Percentiles rank a stretch among this genome's conserved stretches.
These are phyloP conservation scores for Helianthus tuberosus DNA, from an alignment of 129 eudicot genomes.

Conservation along the genomic window DNA sequence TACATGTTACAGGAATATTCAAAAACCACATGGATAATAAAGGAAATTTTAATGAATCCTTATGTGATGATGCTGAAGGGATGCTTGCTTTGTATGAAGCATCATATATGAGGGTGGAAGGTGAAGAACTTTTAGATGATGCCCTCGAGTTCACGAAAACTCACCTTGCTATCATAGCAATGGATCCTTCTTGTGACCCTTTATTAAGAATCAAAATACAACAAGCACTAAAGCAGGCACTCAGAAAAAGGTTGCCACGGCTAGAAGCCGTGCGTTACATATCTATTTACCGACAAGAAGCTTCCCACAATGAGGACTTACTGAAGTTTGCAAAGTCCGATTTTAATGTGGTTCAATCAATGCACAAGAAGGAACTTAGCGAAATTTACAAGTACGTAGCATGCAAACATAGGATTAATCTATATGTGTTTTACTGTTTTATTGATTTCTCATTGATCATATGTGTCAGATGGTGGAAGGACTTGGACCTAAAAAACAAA, in stretches of 20 bases:
- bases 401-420: background rate
- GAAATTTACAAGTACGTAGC: conserved; percentile 18
- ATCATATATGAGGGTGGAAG: conserved; percentile 32
- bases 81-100: conserved; percentile 50
- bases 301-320: conserved; percentile 26
- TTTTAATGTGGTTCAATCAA: conserved; percentile 32
- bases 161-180: conserved; percentile 11
- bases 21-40: conserved; percentile 22
- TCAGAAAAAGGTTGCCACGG: conserved; percentile 31
- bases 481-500: conserved; percentile 27
- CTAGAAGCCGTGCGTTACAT: conserved; percentile 35
- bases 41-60: conserved; percentile 14
- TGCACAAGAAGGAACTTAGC: conserved; percentile 29
- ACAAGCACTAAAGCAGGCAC: background rate
- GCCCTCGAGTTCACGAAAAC: conserved; percentile 24
- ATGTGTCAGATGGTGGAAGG: conserved; percentile 50
- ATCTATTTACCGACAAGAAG: conserved; percentile 12
- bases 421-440: background rate
- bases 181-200: background rate
- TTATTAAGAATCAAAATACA: background rate
- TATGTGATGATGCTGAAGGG: conserved; percentile 8
- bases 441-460: background rate
- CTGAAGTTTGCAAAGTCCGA: conserved; percentile 43
- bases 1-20: conserved; percentile 28
- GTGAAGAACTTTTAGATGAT: conserved; percentile 40